These are phyloP conservation scores for Macrophomina tecta DNA, from an alignment of 2,329 filamentous ascomycete species.

Conservation along the genomic window DNA sequence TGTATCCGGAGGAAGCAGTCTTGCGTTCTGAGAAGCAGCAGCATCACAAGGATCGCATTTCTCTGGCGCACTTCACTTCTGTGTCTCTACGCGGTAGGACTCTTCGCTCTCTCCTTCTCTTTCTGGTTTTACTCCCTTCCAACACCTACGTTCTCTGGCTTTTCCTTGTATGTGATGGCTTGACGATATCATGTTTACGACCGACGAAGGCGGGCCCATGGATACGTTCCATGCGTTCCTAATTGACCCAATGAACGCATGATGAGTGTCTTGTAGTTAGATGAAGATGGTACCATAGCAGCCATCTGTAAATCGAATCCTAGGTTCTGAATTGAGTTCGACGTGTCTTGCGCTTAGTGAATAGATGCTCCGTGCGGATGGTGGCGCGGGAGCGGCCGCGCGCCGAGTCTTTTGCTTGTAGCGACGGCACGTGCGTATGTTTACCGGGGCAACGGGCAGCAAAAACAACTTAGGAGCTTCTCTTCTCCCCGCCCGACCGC, in stretches of 20 bases:
- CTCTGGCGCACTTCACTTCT: constrained; percentile 2
- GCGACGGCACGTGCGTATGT: no score
- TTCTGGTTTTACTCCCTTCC: neutral
- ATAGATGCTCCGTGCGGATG: neutral
- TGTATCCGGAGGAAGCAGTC: constrained; percentile 7
- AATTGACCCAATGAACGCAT: constrained; percentile 20
- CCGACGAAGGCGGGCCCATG: constrained; percentile 16
- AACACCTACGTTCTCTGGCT: neutral
- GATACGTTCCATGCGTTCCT: constrained; percentile 16
- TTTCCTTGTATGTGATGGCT: constrained; percentile 24
- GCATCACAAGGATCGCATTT: constrained; percentile 17
- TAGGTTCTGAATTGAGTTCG: neutral
- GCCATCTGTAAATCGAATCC: constrained; percentile 4
- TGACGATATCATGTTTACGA: constrained; percentile 26
- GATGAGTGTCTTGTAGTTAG: constrained; percentile 22
- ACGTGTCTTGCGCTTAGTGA: neutral
- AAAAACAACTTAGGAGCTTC: no score
- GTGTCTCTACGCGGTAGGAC: neutral
- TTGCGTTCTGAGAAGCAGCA: constrained; percentile 15
- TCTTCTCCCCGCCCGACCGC: neutral
- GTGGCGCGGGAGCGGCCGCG: neutral
- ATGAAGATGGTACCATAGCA: neutral
- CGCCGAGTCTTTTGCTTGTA: neutral
- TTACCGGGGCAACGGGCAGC: no score
- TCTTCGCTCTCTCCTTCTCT: neutral